phyloP scores from a whole-genome alignment of 371 early-diverging fungal species.

The Mucor circinelloides region DNA sequence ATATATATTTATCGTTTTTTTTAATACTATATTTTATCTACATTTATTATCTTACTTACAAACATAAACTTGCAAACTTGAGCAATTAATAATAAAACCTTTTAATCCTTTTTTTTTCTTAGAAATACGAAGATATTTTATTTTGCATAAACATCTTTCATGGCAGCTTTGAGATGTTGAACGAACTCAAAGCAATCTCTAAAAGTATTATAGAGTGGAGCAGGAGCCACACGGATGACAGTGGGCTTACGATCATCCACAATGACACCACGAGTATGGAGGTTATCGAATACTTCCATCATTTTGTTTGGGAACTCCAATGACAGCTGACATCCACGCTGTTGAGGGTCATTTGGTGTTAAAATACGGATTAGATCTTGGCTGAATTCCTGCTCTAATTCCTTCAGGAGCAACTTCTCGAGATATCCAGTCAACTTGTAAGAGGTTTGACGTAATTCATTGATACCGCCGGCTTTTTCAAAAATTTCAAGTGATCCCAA shows the following conservation, averaged over 20 bases:
- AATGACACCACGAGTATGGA: conserved; percentile 75
- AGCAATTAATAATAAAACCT: neutral
- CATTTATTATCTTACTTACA: neutral
- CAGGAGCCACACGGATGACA: conserved; percentile 91
- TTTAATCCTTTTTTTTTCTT: neutral
- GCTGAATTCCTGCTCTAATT: conserved; percentile 34
- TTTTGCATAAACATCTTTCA: conserved; percentile 42
- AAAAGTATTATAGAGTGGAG: conserved; percentile 89
- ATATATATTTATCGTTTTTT: conserved; percentile 1
- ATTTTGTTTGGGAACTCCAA: conserved; percentile 66
- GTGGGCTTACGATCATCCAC: conserved; percentile 92
- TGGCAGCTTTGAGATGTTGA: conserved; percentile 44
- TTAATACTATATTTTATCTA: conserved; percentile 2
- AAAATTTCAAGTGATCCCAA: conserved; percentile 83
- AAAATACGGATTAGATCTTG: conserved; percentile 66
- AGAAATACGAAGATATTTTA: neutral
- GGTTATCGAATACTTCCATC: conserved; percentile 58
- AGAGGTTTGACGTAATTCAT: conserved; percentile 73
- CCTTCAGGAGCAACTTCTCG: conserved; percentile 56
- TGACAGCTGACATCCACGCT: conserved; percentile 91
- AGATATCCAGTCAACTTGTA: conserved; percentile 81
- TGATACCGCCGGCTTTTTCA: conserved; percentile 67
- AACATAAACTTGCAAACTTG: neutral
- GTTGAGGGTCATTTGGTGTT: conserved; percentile 76
- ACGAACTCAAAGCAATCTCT: conserved; percentile 69